A percentile compares a stretch with the other conserved stretches of the same genome.
phyloP scores from a whole-genome alignment of 2,329 filamentous ascomycete species.

The Ciborinia camelliae region DNA sequence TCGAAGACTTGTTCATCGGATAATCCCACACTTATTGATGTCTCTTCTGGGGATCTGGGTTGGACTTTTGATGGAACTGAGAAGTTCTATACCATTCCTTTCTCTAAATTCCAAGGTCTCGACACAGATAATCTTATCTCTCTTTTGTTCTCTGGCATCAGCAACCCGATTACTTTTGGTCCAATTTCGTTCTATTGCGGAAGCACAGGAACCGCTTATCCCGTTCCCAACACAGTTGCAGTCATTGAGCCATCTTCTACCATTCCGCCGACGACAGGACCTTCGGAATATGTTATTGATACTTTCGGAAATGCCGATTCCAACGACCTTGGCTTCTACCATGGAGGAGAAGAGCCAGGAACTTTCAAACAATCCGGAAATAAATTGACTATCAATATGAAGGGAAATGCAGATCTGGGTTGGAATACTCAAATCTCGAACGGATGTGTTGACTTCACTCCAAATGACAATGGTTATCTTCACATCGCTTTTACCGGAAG shows the following conservation, averaged over 20 bases:
- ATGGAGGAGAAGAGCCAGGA: conserved; percentile 61
- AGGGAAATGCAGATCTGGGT: conserved; percentile 55
- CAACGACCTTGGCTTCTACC: conserved; percentile 63
- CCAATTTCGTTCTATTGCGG: conserved; percentile 60
- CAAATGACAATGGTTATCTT: conserved; percentile 56
- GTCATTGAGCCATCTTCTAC: conserved; percentile 46
- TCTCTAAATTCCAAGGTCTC: conserved; percentile 49
- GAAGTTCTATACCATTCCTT: conserved; percentile 56
- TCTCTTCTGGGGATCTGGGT: conserved; percentile 47
- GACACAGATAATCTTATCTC: conserved; percentile 52
- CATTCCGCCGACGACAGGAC: conserved; percentile 48
- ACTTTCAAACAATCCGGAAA: conserved; percentile 49
- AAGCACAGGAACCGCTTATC: conserved; percentile 47
- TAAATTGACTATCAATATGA: conserved; percentile 54
- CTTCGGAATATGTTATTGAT: conserved; percentile 56
- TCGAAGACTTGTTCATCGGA: conserved; percentile 41
- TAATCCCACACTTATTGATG: conserved; percentile 32
- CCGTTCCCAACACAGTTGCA: conserved; percentile 42
- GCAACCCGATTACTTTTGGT: conserved; percentile 48
- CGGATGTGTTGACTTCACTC: conserved; percentile 53
- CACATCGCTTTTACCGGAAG: conserved; percentile 62
- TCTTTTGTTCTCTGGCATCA: conserved; percentile 49
- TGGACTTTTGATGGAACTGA: conserved; percentile 60
- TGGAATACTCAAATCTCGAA: conserved; percentile 58
- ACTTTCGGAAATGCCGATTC: conserved; percentile 50